Conservation (phyloP, 805 yeast species). For the Torulaspora maleeae region DNA sequence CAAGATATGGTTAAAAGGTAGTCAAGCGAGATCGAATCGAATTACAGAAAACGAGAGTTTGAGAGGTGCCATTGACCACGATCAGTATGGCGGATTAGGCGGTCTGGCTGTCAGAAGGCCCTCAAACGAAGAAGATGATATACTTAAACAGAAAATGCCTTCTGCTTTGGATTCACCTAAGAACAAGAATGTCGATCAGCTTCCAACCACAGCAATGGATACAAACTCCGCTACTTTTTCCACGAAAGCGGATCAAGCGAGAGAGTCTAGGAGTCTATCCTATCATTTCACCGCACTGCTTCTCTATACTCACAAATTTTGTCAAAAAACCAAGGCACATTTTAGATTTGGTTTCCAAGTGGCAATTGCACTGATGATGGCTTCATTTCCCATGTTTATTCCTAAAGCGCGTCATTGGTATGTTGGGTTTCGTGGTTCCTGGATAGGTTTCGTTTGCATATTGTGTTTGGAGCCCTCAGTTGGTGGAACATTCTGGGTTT, state of each 20-base stretch:
- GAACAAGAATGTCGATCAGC: not conserved
- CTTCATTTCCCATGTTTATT: slow-evolving; percentile 49
- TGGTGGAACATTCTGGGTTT: slow-evolving; percentile 47
- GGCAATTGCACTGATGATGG: slow-evolving; percentile 42
- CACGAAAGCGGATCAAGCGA: not conserved
- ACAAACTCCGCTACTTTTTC: not conserved
- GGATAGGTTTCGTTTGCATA: slow-evolving; percentile 53
- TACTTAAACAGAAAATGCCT: slow-evolving; percentile 23
- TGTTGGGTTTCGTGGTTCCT: slow-evolving; percentile 43
- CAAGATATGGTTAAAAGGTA: slow-evolving; percentile 37
- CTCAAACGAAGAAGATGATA: slow-evolving; percentile 25
- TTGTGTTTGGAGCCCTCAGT: slow-evolving; percentile 47
- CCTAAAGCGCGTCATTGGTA: slow-evolving; percentile 48
- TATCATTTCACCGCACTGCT: slow-evolving; percentile 5
- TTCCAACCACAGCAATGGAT: slow-evolving; percentile 12
- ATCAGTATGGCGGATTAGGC: slow-evolving; percentile 6
- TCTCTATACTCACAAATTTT: slow-evolving; percentile 19
- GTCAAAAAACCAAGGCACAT: slow-evolving; percentile 32
- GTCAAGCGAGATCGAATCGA: slow-evolving; percentile 6
- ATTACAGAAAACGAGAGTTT: slow-evolving; percentile 38
- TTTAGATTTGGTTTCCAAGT: slow-evolving; percentile 46
- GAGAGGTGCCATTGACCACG: slow-evolving; percentile 27
- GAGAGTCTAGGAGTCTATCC: not conserved
- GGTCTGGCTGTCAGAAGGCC: slow-evolving; percentile 25
- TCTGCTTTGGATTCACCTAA: slow-evolving; percentile 1